phyloP scores from a whole-genome alignment of 1,284 basidiomycete genomes.

The Cutaneotrichosporon dermatis region DNA sequence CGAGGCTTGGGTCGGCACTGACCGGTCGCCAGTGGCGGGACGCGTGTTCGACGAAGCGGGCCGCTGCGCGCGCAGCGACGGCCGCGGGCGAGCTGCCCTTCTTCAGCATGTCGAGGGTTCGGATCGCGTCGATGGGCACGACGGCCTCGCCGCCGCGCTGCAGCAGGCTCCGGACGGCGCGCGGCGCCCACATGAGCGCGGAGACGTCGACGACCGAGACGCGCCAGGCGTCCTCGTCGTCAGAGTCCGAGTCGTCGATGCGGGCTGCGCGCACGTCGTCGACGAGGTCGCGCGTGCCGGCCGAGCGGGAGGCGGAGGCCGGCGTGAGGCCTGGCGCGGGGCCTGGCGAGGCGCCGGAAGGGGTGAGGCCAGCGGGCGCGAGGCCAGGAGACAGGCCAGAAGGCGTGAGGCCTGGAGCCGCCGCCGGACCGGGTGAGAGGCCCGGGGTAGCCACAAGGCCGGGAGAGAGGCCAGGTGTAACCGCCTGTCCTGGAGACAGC shows the following conservation, averaged over 20 bases:
- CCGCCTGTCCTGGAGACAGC: too few relatives aligned
- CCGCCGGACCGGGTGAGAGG: too few relatives aligned
- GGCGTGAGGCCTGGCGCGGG: too few relatives aligned
- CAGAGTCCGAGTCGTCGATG: constrained; percentile 8
- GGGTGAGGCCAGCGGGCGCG: too few relatives aligned
- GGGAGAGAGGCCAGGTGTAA: too few relatives aligned
- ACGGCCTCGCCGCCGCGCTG: constrained; percentile 64
- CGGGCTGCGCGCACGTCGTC: not conserved
- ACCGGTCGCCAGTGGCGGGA: constrained; percentile 32
- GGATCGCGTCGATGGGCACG: constrained; percentile 81
- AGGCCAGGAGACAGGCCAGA: too few relatives aligned
- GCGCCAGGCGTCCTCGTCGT: constrained; percentile 13
- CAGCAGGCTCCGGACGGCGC: constrained; percentile 73
- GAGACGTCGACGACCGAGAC: constrained; percentile 74
- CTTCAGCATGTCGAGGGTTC: constrained; percentile 89
- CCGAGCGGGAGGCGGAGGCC: not conserved
- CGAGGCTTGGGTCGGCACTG: constrained; percentile 28
- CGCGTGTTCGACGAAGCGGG: constrained; percentile 47
- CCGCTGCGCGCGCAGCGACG: constrained; percentile 58
- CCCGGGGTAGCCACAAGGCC: too few relatives aligned
- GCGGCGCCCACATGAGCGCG: constrained; percentile 75
- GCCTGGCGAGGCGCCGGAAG: too few relatives aligned
- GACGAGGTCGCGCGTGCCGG: constrained; percentile 3
- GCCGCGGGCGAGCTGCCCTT: constrained; percentile 75
- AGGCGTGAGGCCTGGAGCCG: too few relatives aligned